Evolutionary conservation across 768 basidiomycete species (phyloP), one percentile per base, ranked within the genome.

Genomic region (Zangia roseola): DNA sequence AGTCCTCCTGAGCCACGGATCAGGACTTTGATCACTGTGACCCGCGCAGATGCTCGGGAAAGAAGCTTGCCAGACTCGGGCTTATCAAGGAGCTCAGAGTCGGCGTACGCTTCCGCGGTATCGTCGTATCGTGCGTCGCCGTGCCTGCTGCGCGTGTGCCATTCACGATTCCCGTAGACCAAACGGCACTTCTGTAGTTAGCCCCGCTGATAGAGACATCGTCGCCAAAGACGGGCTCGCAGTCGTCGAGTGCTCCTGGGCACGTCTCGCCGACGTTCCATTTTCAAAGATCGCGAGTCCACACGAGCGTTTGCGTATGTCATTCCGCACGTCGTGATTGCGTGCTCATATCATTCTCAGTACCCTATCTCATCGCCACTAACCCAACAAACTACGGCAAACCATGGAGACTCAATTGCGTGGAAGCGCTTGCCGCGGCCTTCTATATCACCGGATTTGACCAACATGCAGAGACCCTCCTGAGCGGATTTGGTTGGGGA

Each of bases 211-310:
- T 62, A 79, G 82, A n/a, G 84, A 86, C 5, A 81, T 94, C 48
- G 74, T 98, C 9, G 71, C 79, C 0, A 73, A 76, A 38, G 73
- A 74, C 28, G 97, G 97, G 0, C 70, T 97, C 6, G 97, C 95
- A 1, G 97, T 99, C n/a, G 91, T 99, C 2, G 97, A 99, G 64
- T 98, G 95, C 65, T 95, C 92, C 4, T 99, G 97, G 97, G 95
- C 97, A 1, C 81, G 94, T 19, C 69, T 98, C 8, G 91, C 91
- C 39, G 97, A 98, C 48, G 86, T 99, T 8, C 97, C 97, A 1
- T 99, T 97, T 63, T 74, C 77, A 43, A 98, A 97, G 71, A 95
- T 98, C 54, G 79, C 88, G 6, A 92, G 91, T 55, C 93, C 95
- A 1, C 80, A 98, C 57, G 97, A 99, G 73, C 79, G 97, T 9